Evolutionary conservation across 1,139 yeast genomes (phyloP).

Genomic region (Geotrichum citri-aurantii): DNA sequence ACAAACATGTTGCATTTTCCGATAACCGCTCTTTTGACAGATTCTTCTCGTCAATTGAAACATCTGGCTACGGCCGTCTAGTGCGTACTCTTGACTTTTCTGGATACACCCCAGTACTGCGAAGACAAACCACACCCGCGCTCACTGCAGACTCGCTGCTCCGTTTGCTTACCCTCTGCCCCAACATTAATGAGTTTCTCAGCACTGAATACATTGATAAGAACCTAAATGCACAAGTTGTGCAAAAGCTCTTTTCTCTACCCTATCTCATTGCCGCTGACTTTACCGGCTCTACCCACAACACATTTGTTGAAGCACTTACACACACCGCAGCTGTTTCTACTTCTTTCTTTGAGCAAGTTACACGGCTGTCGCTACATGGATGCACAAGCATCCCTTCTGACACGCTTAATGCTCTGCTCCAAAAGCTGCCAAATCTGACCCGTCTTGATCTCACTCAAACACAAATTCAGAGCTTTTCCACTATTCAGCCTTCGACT

Average conservation of each 20-base stretch:
- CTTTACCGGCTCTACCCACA: slow-evolving; percentile 82
- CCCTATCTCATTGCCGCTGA: slow-evolving; percentile 64
- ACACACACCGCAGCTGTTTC: slow-evolving; percentile 1
- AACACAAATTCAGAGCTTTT: slow-evolving; percentile 62
- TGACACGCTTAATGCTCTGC: slow-evolving; percentile 48
- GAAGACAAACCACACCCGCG: slow-evolving; percentile 81
- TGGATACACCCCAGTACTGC: slow-evolving; percentile 83
- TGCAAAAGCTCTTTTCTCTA: slow-evolving; percentile 49
- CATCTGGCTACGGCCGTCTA: slow-evolving; percentile 53
- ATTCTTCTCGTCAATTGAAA: slow-evolving; percentile 53
- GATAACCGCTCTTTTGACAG: slow-evolving; percentile 78
- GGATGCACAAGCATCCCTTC: slow-evolving; percentile 78
- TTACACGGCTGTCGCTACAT: slow-evolving; percentile 66
- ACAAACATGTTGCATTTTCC: slow-evolving; percentile 66
- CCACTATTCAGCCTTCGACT: slow-evolving; percentile 48
- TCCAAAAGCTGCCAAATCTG: slow-evolving; percentile 54
- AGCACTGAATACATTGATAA: slow-evolving; percentile 84
- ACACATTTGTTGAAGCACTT: slow-evolving; percentile 51
- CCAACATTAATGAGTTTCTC: slow-evolving; percentile 68
- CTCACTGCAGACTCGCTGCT: slow-evolving; percentile 41
- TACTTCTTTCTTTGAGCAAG: slow-evolving; percentile 25
- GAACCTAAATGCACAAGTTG: slow-evolving; percentile 54
- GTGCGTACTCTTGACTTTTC: slow-evolving; percentile 80
- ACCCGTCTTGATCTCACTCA: slow-evolving; percentile 75
- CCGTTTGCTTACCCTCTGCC: slow-evolving; percentile 55